Evolutionary conservation across 2,329 filamentous ascomycete genomes (phyloP), one percentile per base, ranked within the genome.

Genomic region (Xylaria sp.): DNA sequence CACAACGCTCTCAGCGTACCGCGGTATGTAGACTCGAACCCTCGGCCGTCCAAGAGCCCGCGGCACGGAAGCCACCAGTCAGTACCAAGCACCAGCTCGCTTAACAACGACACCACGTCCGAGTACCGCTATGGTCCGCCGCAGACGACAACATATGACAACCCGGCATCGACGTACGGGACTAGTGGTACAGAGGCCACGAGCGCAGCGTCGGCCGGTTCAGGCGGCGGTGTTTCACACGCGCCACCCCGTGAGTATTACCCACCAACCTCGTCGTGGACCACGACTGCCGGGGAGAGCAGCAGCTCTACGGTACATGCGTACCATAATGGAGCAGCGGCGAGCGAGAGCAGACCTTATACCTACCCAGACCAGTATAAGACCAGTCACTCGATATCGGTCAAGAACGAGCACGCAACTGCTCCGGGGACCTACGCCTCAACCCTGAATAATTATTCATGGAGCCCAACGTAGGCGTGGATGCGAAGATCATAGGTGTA

Each of bases 91-190:
- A 78, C 80, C 13, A 80, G 82, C 48, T 86, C 87, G 25, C 79
- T 87, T 39, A 80, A 82, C 44, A 83, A 83, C 59, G 86, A 88
- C 50, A 76, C 82, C 3, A 80, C 86, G 0, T 81, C 83, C 25
- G 87, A 89, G 74, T 89, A 89, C 75, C 84, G 88, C 62, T 89
- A 89, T 71, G 84, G 85, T 2, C 82, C 86, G 2, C 82, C 73
- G 9, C 65, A 68, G 62, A 71, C 69, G 55, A 69, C 65, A 23
- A 69, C 67, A 7, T 73, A 73, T 54, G 69, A 72, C 20, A 72
- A 66, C 18, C 59, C 67, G 23, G 63, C 66, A 15, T 65, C 73
- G 23, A 69, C 72, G 25, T 73, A 70, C 44, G 71, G 79, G 10
- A 68, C 70, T 25, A 72, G 68, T 34, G 50, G 63, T 39, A 44